Base-by-base conservation (phyloP, 345 rosid species). In the Eucalyptus pauciflora region DNA sequence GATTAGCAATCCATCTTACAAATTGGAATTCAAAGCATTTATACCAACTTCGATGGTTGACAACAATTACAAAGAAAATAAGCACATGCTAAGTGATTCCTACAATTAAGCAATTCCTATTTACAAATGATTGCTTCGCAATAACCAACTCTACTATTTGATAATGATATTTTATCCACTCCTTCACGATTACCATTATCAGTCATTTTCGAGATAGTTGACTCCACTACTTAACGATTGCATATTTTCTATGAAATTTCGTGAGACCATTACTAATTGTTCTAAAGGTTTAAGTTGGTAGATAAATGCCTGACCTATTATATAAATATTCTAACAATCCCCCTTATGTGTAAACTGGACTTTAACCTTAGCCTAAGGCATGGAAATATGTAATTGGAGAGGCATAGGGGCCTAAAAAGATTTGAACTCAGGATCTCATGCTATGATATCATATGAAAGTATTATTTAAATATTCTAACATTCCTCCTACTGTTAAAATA, bases 381-480 rank as follows among this genome's bases (percentile, higher is more conserved):
- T 56, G 62, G 29, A 56, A 24, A 56, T 56, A 56, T 24, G 29
- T 56, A 56, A 56, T 2, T 56, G 29, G 29, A 56, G 29, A 56
- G 29, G 29, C 29, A 1, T 12, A 60, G 1, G 14, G 15, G 0
- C 2, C 0, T 60, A 0, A 29, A 60, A 60, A 60, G 2, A 60
- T 60, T 12, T 60, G 33, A 60, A 60, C 7, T 60, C 1, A 11
- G 2, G 7, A 25, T 0, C 2, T 60, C 2, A 60, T 60, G 16
- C 7, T 27, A 6, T 12, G 4, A 62, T 62, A 62, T 29, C 31
- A 6, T 27, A 60, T 60, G 13, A 10, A 52, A 52, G 25, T 18
- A 56, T 56, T 56, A 56, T 56, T 56, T 56, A 56, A 56, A 56
- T 56, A 24, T 56, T 20, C 6, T 52, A 52, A 18, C 10, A 52